Percentiles rank a stretch among this genome's conserved stretches.
phyloP scores from a whole-genome alignment of 2,329 filamentous ascomycete genomes.

The Tolypocladium album region DNA sequence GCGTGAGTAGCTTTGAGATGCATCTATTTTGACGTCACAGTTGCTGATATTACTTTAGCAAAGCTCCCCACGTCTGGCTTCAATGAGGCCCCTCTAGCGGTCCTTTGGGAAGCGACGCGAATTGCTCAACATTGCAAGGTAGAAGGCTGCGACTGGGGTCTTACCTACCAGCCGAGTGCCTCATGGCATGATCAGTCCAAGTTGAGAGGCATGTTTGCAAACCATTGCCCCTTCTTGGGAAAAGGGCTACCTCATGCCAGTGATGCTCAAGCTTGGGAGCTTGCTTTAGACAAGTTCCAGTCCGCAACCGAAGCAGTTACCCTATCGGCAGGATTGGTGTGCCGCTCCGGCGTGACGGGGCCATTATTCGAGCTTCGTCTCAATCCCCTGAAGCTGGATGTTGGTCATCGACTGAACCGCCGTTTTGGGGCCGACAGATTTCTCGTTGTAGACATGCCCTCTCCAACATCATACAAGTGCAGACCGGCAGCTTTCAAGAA shows the following conservation, averaged over 20 bases:
- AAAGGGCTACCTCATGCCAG: slow-evolving; percentile 38
- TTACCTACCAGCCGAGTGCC: slow-evolving; percentile 22
- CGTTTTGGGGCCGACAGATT: slow-evolving; percentile 50
- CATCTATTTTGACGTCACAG: neutral
- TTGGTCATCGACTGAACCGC: slow-evolving; percentile 39
- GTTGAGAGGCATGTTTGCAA: slow-evolving; percentile 30
- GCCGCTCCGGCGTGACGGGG: slow-evolving; percentile 20
- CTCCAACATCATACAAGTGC: slow-evolving; percentile 17
- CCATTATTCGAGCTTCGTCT: slow-evolving; percentile 36
- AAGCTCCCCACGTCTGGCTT: slow-evolving; percentile 27
- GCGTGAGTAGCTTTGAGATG: slow-evolving; percentile 20
- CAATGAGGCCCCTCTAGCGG: slow-evolving; percentile 32
- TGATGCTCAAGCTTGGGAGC: slow-evolving; percentile 32
- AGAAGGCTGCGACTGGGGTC: slow-evolving; percentile 20
- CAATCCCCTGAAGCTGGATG: slow-evolving; percentile 35
- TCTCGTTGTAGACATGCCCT: slow-evolving; percentile 43
- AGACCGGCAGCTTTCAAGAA: slow-evolving; percentile 17
- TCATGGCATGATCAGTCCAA: slow-evolving; percentile 31
- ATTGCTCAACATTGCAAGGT: slow-evolving; percentile 34
- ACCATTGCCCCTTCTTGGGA: slow-evolving; percentile 27
- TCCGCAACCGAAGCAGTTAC: slow-evolving; percentile 25
- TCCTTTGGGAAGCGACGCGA: slow-evolving; percentile 42
- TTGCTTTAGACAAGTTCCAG: slow-evolving; percentile 26
- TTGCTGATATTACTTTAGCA: slow-evolving; percentile 13
- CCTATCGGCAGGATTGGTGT: slow-evolving; percentile 31